Conservation (phyloP, 2,329 filamentous ascomycete species). For the Monascus ruber region DNA sequence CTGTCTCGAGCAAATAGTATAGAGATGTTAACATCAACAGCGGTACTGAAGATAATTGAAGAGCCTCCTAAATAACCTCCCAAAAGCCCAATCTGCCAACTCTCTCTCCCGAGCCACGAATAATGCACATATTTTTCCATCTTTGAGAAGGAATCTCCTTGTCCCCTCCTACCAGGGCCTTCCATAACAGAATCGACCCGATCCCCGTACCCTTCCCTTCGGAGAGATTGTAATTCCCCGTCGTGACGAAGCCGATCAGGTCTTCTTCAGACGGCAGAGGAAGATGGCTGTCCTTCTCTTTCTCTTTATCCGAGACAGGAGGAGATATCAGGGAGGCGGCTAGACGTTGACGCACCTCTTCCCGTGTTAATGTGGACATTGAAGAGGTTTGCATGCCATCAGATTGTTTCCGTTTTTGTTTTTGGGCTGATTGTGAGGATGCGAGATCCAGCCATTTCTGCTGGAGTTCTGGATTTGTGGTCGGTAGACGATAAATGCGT, state of each 20-base stretch:
- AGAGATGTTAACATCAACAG: too few relatives aligned
- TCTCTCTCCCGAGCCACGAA: slow-evolving; percentile 67
- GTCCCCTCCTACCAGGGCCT: slow-evolving; percentile 31
- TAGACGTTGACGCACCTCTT: slow-evolving; percentile 16
- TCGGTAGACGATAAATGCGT: slow-evolving; percentile 77
- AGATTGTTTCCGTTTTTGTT: slow-evolving; percentile 1
- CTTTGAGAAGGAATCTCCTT: slow-evolving; percentile 9
- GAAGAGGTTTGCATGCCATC: background rate
- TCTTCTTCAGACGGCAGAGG: slow-evolving; percentile 62
- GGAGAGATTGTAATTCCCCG: slow-evolving; percentile 69
- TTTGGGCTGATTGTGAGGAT: slow-evolving; percentile 9
- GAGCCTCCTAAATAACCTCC: slow-evolving; percentile 46
- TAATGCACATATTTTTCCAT: slow-evolving; percentile 50
- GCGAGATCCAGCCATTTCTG: slow-evolving; percentile 58
- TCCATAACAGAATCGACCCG: slow-evolving; percentile 55
- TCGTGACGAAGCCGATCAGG: slow-evolving; percentile 81
- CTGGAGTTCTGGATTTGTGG: slow-evolving; percentile 42
- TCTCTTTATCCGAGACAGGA: slow-evolving; percentile 34
- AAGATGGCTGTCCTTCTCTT: slow-evolving; percentile 26
- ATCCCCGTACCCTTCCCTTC: slow-evolving; percentile 66
- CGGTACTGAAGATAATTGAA: too few relatives aligned
- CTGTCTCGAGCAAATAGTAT: too few relatives aligned
- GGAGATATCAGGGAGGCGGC: slow-evolving; percentile 23
- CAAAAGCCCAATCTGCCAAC: slow-evolving; percentile 70
- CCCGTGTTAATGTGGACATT: background rate